Conservation (phyloP, 2,329 filamentous ascomycete species). For the Nemania abortiva region DNA sequence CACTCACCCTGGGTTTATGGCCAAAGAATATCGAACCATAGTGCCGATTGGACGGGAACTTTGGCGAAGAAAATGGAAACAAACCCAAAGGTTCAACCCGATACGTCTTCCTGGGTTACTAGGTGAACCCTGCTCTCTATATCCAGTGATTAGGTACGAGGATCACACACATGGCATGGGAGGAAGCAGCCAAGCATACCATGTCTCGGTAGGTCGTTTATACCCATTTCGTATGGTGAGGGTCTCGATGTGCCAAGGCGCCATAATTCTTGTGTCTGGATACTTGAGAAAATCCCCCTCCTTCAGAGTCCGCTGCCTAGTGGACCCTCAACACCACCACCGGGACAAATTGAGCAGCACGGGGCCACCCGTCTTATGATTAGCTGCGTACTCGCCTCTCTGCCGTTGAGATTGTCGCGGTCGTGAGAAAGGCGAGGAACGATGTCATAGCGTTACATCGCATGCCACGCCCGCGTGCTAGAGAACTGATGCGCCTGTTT, state of each 20-base stretch:
- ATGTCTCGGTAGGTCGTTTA: constrained; percentile 13
- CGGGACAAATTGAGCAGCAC: constrained; percentile 17
- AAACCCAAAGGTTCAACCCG: constrained; percentile 1
- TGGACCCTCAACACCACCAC: constrained; percentile 29
- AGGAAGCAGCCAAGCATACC: constrained; percentile 5
- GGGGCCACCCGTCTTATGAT: constrained; percentile 20
- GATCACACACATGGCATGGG: neutral
- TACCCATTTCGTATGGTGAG: constrained; percentile 11
- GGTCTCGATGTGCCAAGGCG: constrained; percentile 26
- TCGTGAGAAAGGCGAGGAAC: constrained; percentile 5
- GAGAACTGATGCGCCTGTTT: constrained; percentile 15
- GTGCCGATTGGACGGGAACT: constrained; percentile 9
- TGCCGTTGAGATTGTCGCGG: constrained; percentile 6
- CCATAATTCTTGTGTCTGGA: constrained; percentile 28
- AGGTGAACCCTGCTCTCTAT: constrained; percentile 14
- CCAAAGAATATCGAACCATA: constrained; percentile 1
- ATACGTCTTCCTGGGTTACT: neutral
- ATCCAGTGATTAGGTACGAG: neutral
- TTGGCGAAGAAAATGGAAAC: constrained; percentile 9
- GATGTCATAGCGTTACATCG: constrained; percentile 38
- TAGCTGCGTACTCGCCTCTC: neutral
- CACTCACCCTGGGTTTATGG: neutral
- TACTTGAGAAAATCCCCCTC: constrained; percentile 11
- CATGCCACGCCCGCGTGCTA: constrained; percentile 10
- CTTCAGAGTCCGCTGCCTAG: constrained; percentile 7